Evolutionary conservation across 148 eudicot genomes (phyloP).

Genomic region (Simmondsia chinensis): DNA sequence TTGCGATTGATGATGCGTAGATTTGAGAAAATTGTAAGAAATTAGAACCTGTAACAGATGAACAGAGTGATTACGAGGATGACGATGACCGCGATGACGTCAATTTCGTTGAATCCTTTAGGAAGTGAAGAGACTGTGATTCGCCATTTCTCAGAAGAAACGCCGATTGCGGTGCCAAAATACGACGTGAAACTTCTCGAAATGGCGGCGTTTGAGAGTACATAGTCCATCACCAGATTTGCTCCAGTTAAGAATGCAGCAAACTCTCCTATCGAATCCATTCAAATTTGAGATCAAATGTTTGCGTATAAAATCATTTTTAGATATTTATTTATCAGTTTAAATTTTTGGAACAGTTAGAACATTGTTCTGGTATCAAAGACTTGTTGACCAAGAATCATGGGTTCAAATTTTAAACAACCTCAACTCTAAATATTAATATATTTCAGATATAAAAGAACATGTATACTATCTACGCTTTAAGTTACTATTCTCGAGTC

Average conservation of each 20-base stretch:
- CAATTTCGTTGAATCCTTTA: conserved; percentile 75
- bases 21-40: neutral
- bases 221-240: conserved; percentile 69
- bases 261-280: conserved; percentile 36
- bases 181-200: conserved; percentile 80
- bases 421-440: too few species aligned
- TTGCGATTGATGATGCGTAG: neutral
- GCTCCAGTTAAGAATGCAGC: conserved; percentile 75
- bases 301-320: too few species aligned
- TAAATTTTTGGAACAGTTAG: too few species aligned
- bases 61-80: conserved; percentile 63
- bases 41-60: conserved; percentile 76
- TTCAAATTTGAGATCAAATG: too few species aligned
- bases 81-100: conserved; percentile 64
- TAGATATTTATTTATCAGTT: too few species aligned
- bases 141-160: conserved; percentile 52
- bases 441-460: too few species aligned
- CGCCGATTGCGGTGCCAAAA: conserved; percentile 56
- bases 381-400: too few species aligned
- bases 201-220: conserved; percentile 78
- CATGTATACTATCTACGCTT: too few species aligned
- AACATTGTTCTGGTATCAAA: too few species aligned
- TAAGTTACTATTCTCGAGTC: too few species aligned
- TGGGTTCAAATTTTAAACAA: too few species aligned
- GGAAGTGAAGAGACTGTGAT: conserved; percentile 48